These are phyloP conservation scores for Chalara sp. DNA, from an alignment of 2,329 filamentous ascomycete species.

Conservation along the genomic window DNA sequence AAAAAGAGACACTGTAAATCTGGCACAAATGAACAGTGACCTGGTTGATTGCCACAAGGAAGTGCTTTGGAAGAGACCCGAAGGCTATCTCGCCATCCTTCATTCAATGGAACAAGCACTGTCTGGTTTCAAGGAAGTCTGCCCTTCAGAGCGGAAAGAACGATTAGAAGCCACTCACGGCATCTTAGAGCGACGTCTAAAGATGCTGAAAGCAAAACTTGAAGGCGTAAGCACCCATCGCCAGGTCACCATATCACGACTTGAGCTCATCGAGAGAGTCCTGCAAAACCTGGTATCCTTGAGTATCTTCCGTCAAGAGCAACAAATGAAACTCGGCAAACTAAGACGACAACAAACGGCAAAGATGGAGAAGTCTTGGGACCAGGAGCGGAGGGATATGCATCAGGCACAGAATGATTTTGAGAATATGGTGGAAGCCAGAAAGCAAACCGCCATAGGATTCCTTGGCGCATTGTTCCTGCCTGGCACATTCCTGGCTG, in stretches of 20 bases:
- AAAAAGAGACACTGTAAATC: constrained; percentile 42
- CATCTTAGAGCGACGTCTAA: neutral
- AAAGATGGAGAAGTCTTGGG: neutral
- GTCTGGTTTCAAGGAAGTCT: neutral
- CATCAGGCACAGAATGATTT: constrained; percentile 2
- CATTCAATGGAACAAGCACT: constrained; percentile 39
- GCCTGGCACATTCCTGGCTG: constrained; percentile 4
- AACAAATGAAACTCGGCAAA: constrained; percentile 2
- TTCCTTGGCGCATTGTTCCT: constrained; percentile 4
- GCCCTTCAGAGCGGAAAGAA: neutral
- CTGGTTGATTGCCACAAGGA: constrained; percentile 58
- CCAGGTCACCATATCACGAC: constrained; percentile 2
- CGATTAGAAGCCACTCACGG: neutral
- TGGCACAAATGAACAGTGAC: constrained; percentile 55
- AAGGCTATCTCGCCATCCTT: constrained; percentile 52
- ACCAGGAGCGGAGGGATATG: constrained; percentile 2
- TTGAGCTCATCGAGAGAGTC: constrained; percentile 2
- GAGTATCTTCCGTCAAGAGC: constrained; percentile 3
- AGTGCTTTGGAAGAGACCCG: constrained; percentile 57
- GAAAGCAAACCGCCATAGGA: constrained; percentile 6
- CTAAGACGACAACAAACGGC: neutral
- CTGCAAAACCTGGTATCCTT: constrained; percentile 3
- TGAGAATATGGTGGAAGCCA: constrained; percentile 1
- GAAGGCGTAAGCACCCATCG: constrained; percentile 2
- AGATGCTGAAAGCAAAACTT: neutral